Evolutionary conservation across 306 rosid genomes (phyloP).

Genomic region (Quercus dentata): DNA sequence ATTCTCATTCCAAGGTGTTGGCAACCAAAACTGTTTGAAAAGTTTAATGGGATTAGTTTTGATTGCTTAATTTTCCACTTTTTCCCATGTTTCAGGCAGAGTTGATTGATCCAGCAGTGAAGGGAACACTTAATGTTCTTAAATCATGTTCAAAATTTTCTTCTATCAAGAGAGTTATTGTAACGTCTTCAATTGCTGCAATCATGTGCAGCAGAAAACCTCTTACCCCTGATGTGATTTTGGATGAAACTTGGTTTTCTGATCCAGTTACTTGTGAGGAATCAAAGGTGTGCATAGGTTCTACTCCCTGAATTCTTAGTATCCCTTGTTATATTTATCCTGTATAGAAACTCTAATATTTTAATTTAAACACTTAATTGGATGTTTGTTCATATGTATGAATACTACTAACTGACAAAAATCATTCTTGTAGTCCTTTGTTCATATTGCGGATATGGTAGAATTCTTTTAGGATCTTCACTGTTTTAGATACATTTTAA

Average conservation of each 20-base stretch:
- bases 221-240: not conserved
- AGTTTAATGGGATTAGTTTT: too few species aligned
- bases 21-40: too few species aligned
- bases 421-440: too few species aligned
- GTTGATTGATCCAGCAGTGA: slow-evolving; percentile 13
- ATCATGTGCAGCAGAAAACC: not conserved
- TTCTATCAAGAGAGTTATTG: slow-evolving; percentile 14
- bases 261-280: not conserved
- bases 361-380: too few species aligned
- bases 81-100: not conserved
- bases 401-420: too few species aligned
- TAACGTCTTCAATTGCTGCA: slow-evolving; percentile 19
- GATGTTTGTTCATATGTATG: too few species aligned
- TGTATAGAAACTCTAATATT: not conserved
- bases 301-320: not conserved
- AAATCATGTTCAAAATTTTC: slow-evolving; percentile 10
- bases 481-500: too few species aligned
- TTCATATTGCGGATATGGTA: too few species aligned
- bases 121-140: slow-evolving; percentile 26
- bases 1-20: too few species aligned
- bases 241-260: not conserved
- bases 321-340: not conserved
- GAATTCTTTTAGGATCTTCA: too few species aligned
- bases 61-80: too few species aligned
- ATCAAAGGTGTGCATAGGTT: not conserved